These are phyloP conservation scores for Comarum palustre DNA, from an alignment of 306 rosid genomes.

Conservation along the genomic window DNA sequence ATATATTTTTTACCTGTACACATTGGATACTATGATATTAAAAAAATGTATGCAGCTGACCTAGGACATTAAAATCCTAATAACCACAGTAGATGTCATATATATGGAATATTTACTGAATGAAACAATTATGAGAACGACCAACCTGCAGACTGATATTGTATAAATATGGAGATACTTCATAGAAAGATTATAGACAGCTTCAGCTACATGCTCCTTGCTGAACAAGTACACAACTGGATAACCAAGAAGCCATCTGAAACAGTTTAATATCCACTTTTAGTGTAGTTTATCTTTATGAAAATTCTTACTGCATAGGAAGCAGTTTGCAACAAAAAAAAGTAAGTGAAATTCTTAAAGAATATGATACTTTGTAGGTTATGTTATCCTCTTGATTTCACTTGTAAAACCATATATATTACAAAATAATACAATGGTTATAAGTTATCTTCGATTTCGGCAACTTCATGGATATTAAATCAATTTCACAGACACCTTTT, in stretches of 20 bases:
- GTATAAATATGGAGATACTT: constrained; percentile 72
- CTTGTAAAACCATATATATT: neutral
- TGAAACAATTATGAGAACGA: constrained; percentile 15
- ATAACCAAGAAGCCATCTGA: constrained; percentile 95
- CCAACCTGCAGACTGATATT: constrained; percentile 68
- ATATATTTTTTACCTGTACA: neutral
- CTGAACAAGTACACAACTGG: constrained; percentile 74
- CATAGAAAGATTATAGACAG: constrained; percentile 67
- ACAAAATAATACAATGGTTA: neutral
- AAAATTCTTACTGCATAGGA: neutral
- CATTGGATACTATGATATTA: neutral
- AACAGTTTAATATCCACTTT: constrained; percentile 29
- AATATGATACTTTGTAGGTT: neutral
- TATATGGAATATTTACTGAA: neutral
- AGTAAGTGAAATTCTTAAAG: neutral
- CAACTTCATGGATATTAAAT: neutral
- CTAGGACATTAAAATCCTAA: neutral
- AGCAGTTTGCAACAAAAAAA: neutral
- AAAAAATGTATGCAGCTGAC: neutral
- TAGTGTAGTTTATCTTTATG: neutral
- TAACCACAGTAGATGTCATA: neutral
- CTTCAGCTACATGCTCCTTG: constrained; percentile 63
- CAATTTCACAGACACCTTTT: neutral
- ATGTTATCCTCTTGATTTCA: constrained; percentile 5
- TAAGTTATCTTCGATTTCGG: neutral